Conservation (phyloP, 257 asterid genomes). For the Lycium barbarum region DNA sequence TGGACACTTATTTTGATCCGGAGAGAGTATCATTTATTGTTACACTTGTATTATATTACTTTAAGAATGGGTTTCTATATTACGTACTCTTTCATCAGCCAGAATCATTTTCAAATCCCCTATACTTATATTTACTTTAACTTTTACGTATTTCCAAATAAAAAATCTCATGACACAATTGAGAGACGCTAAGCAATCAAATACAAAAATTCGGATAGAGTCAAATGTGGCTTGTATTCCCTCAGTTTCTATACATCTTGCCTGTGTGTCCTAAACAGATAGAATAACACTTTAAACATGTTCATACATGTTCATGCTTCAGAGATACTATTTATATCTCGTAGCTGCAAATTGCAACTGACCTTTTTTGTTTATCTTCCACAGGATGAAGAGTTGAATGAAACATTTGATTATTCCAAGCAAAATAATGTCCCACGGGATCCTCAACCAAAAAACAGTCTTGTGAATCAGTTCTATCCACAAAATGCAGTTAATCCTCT, state of each 20-base stretch:
- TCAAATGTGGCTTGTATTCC: not conserved
- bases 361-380: conserved; percentile 22
- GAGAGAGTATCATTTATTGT: not conserved
- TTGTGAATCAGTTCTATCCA: conserved; percentile 30
- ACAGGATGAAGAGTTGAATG: conserved; percentile 63
- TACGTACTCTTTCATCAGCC: not conserved
- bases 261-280: not conserved
- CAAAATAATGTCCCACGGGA: conserved; percentile 53
- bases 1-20: too few relatives aligned
- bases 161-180: conserved; percentile 13
- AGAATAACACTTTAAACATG: not conserved
- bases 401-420: conserved; percentile 43
- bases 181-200: conserved; percentile 15
- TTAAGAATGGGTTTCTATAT: not conserved
- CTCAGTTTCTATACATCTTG: not conserved
- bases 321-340: not conserved
- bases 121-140: conserved; percentile 11
- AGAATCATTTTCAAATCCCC: conserved; percentile 21
- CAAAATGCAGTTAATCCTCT: conserved; percentile 24
- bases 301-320: conserved; percentile 12
- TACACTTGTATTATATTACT: not conserved
- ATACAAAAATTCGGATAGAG: not conserved
- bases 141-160: not conserved
- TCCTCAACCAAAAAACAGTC: conserved; percentile 46
- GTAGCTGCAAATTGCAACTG: conserved; percentile 6